Conservation (phyloP, 2,329 filamentous ascomycete genomes). For the Sporothrix globosa region DNA sequence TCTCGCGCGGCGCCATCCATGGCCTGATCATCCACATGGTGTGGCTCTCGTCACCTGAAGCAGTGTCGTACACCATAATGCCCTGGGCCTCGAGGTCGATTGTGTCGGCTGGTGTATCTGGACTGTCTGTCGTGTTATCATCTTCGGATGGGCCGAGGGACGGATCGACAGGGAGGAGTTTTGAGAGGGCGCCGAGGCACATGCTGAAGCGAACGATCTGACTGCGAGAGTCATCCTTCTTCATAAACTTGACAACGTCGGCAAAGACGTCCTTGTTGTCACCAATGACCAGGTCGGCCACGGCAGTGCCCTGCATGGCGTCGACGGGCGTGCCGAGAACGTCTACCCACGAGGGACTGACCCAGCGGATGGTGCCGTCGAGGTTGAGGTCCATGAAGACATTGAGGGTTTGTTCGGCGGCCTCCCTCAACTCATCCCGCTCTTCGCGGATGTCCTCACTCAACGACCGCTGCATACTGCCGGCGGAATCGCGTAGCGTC, state of each 20-base stretch:
- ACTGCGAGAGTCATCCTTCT: conserved; percentile 89
- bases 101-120: conserved; percentile 47
- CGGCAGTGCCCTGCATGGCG: conserved; percentile 72
- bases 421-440: conserved; percentile 89
- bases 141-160: conserved; percentile 43
- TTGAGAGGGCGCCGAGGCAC: conserved; percentile 69
- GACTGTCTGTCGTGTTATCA: background rate
- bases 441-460: conserved; percentile 92
- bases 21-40: conserved; percentile 99
- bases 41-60: conserved; percentile 85
- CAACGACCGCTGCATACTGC: conserved; percentile 66
- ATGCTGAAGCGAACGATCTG: conserved; percentile 84
- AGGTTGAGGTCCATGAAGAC: conserved; percentile 93
- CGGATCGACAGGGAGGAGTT: conserved; percentile 55
- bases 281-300: conserved; percentile 76
- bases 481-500: conserved; percentile 55
- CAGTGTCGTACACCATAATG: conserved; percentile 95
- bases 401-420: conserved; percentile 94
- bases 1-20: conserved; percentile 82
- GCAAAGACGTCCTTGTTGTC: conserved; percentile 80
- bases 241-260: conserved; percentile 84
- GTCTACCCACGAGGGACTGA: conserved; percentile 93
- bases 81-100: conserved; percentile 92
- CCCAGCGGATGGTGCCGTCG: conserved; percentile 89
- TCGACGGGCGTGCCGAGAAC: conserved; percentile 80